Conservation (phyloP, 257 asterid genomes). For the Petrea volubilis region DNA sequence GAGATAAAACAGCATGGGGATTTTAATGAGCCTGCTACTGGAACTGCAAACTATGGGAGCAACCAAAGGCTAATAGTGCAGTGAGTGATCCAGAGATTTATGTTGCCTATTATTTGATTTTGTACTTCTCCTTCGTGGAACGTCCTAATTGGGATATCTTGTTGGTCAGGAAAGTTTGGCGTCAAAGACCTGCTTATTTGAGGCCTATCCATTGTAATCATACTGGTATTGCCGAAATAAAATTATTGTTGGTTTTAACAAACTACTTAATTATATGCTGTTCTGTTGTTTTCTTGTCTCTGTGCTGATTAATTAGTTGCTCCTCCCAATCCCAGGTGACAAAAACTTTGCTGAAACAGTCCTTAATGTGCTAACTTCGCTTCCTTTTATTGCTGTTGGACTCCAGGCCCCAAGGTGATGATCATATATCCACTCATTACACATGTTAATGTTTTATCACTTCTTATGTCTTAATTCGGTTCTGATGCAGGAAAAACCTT, state of each 20-base stretch:
- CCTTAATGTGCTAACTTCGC: conserved; percentile 80
- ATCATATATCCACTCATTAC: conserved; percentile 1
- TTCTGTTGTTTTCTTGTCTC: not conserved
- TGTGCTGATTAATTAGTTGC: conserved; percentile 5
- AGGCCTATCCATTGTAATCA: conserved; percentile 68
- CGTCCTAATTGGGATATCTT: conserved; percentile 4
- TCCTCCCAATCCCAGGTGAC: conserved; percentile 67
- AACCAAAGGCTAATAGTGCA: conserved; percentile 41
- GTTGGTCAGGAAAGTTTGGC: conserved; percentile 72
- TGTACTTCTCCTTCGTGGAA: not conserved
- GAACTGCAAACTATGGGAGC: conserved; percentile 29
- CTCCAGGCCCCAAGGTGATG: conserved; percentile 76
- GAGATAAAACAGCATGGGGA: conserved; percentile 51
- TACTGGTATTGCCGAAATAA: conserved; percentile 42
- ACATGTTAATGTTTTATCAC: not conserved
- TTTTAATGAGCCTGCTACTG: conserved; percentile 28
- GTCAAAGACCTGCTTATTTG: conserved; percentile 76
- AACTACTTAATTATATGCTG: not conserved
- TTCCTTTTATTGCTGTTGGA: conserved; percentile 87
- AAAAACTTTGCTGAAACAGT: conserved; percentile 60
- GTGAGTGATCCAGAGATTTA: conserved; percentile 49
- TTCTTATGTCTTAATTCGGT: conserved; percentile 1
- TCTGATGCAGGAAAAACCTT: conserved; percentile 64
- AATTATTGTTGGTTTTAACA: not conserved
- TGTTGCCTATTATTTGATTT: conserved; percentile 1